phyloP scores from a whole-genome alignment of 495 filamentous ascomycete genomes.

The Penicillium dipodomyicola region DNA sequence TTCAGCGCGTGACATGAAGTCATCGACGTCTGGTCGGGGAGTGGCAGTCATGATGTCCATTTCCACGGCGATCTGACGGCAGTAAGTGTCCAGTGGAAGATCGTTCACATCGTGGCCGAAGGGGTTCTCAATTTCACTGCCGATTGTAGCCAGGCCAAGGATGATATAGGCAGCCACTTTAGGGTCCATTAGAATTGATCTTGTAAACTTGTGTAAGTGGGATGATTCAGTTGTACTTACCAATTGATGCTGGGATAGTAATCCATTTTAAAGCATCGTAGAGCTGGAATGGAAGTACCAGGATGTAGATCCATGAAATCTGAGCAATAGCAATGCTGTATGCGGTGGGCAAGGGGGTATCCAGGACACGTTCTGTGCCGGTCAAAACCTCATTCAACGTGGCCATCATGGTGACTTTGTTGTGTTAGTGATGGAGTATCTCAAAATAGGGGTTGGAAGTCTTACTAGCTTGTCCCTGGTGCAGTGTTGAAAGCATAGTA shows the following conservation, averaged over 20 bases:
- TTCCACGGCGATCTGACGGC: conserved; percentile 66
- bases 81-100: conserved; percentile 74
- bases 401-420: conserved; percentile 36
- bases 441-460: not conserved
- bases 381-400: conserved; percentile 70
- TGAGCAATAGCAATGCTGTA: conserved; percentile 85
- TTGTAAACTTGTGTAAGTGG: not conserved
- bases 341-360: conserved; percentile 78
- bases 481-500: conserved; percentile 49
- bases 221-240: conserved; percentile 32
- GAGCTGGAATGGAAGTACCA: conserved; percentile 83
- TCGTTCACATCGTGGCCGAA: conserved; percentile 89
- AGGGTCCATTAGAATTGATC: not conserved
- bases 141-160: conserved; percentile 81
- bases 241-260: conserved; percentile 80
- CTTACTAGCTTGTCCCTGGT: conserved; percentile 47
- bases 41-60: conserved; percentile 68
- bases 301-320: conserved; percentile 84
- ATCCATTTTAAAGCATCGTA: conserved; percentile 61
- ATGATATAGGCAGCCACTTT: conserved; percentile 81
- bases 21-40: conserved; percentile 52
- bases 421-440: not conserved
- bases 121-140: conserved; percentile 84
- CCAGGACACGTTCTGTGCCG: conserved; percentile 76
- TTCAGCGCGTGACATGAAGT: conserved; percentile 54